These are phyloP conservation scores for Suillus occidentalis DNA, from an alignment of 768 basidiomycete genomes.

Conservation along the genomic window DNA sequence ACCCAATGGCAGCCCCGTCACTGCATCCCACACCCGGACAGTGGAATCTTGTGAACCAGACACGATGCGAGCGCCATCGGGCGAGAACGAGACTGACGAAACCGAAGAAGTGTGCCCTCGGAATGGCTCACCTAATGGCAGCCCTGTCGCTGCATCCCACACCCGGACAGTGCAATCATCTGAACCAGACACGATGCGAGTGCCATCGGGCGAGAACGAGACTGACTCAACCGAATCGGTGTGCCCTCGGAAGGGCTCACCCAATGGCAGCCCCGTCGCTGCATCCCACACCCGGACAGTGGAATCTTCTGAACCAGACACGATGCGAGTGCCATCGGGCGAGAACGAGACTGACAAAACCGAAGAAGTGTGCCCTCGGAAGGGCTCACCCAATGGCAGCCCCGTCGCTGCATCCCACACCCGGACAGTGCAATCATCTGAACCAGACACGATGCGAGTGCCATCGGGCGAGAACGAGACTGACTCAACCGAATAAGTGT, in stretches of 20 bases:
- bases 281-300: constrained; percentile 6
- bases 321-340: constrained; percentile 12
- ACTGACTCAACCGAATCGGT: constrained; percentile 11
- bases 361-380: too few species aligned
- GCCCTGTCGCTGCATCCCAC: constrained; percentile 17
- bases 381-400: too few species aligned
- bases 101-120: background rate
- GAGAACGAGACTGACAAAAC: constrained; percentile 14
- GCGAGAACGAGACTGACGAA: constrained; percentile 14
- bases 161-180: constrained; percentile 17
- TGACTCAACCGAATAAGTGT: background rate
- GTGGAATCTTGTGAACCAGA: constrained; percentile 9
- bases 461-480: constrained; percentile 7
- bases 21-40: constrained; percentile 12
- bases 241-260: constrained; percentile 14
- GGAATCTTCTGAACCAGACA: background rate
- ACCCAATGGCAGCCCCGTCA: background rate
- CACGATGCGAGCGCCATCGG: constrained; percentile 11
- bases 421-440: too few species aligned
- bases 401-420: too few species aligned
- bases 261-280: background rate
- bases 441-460: background rate
- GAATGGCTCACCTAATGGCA: too few species aligned
- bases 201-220: constrained; percentile 20
- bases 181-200: constrained; percentile 17